phyloP scores from a whole-genome alignment of 805 yeast species.

The Candida corydali region DNA sequence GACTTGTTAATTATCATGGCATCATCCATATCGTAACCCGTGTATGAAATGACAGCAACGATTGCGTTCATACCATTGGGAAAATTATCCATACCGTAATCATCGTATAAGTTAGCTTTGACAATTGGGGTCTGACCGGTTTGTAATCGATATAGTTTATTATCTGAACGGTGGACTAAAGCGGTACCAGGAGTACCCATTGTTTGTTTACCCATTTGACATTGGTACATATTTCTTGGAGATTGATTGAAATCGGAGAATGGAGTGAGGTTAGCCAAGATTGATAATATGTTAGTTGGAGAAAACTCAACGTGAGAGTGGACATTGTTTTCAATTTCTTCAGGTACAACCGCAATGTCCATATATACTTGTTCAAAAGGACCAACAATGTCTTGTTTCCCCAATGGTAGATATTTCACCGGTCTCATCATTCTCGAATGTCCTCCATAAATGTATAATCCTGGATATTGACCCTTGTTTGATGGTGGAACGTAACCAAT shows the following conservation, averaged over 20 bases:
- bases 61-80: constrained; percentile 98
- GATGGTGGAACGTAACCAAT: constrained; percentile 97
- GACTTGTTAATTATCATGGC: constrained; percentile 98
- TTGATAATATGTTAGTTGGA: constrained; percentile 92
- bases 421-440: constrained; percentile 95
- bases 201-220: constrained; percentile 99
- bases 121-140: constrained; percentile 97
- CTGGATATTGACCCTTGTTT: constrained; percentile 94
- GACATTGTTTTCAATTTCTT: constrained; percentile 73
- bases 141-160: constrained; percentile 88
- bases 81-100: constrained; percentile 96
- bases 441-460: constrained; percentile 86
- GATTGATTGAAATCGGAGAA: constrained; percentile 98
- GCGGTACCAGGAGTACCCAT: constrained; percentile 99
- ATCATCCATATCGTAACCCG: constrained; percentile 99
- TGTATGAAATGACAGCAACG: constrained; percentile 96
- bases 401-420: constrained; percentile 83
- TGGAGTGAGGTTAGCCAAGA: constrained; percentile 95
- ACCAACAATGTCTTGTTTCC: constrained; percentile 82
- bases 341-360: constrained; percentile 93
- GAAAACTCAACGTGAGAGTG: constrained; percentile 93
- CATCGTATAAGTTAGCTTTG: constrained; percentile 87
- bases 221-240: constrained; percentile 99
- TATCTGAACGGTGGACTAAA: constrained; percentile 85
- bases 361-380: constrained; percentile 98